phyloP scores from a whole-genome alignment of 805 yeast species.

The Priceomyces fermenticarens region DNA sequence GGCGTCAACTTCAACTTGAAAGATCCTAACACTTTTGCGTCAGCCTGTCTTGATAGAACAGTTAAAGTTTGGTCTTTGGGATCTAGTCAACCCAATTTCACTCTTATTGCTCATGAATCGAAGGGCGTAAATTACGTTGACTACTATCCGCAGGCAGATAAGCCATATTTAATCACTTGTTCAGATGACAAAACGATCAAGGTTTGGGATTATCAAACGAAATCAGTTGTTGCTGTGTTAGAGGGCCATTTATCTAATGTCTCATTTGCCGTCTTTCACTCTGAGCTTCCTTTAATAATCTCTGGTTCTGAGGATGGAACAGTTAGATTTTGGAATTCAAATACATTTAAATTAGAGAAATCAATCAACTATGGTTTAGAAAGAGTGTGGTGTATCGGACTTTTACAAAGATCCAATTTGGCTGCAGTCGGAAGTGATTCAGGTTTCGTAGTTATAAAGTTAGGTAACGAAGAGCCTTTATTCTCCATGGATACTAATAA shows the following conservation, averaged over 20 bases:
- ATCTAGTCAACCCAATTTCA: constrained; percentile 82
- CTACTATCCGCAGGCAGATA: constrained; percentile 95
- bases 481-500: constrained; percentile 92
- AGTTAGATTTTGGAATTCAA: constrained; percentile 90
- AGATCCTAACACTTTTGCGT: constrained; percentile 96
- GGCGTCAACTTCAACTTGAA: constrained; percentile 93
- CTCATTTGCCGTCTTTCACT: constrained; percentile 96
- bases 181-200: constrained; percentile 88
- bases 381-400: constrained; percentile 93
- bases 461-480: constrained; percentile 94
- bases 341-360: constrained; percentile 90
- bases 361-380: constrained; percentile 88
- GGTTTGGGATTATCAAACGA: constrained; percentile 97
- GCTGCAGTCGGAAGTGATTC: constrained; percentile 94
- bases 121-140: constrained; percentile 96
- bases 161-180: constrained; percentile 89
- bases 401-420: constrained; percentile 67
- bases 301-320: constrained; percentile 98
- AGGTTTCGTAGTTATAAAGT: constrained; percentile 81
- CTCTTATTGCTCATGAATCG: constrained; percentile 84
- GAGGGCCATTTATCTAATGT: constrained; percentile 95
- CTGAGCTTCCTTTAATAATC: constrained; percentile 90
- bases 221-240: constrained; percentile 88
- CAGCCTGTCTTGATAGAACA: constrained; percentile 94
- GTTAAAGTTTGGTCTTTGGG: constrained; percentile 97